A percentile compares a stretch with the other conserved stretches of the same genome.
phyloP scores from a whole-genome alignment of 2,329 filamentous ascomycete species.

The Zymoseptoria passerinii region DNA sequence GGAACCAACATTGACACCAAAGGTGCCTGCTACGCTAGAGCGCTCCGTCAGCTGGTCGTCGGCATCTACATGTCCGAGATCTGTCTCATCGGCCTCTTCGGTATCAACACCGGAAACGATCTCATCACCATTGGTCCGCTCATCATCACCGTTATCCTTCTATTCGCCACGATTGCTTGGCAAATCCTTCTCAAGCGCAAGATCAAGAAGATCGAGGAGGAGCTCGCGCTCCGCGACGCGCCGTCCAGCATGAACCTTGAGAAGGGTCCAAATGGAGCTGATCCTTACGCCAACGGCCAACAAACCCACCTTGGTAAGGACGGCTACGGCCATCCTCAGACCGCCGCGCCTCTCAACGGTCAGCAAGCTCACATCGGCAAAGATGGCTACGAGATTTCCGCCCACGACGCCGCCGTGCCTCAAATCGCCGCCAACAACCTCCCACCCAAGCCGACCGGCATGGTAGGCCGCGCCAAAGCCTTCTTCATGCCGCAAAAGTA shows the following conservation, averaged over 20 bases:
- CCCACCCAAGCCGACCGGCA: slow-evolving; percentile 1
- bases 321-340: not conserved
- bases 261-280: not conserved
- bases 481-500: slow-evolving; percentile 14
- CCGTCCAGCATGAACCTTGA: slow-evolving; percentile 6
- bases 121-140: slow-evolving; percentile 32
- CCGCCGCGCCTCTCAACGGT: not conserved
- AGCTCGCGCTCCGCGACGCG: slow-evolving; percentile 9
- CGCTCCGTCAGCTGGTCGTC: slow-evolving; percentile 37
- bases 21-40: slow-evolving; percentile 36
- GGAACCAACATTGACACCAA: slow-evolving; percentile 38
- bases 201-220: slow-evolving; percentile 26
- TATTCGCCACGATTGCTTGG: slow-evolving; percentile 35
- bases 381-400: slow-evolving; percentile 4
- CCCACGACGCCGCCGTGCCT: slow-evolving; percentile 3
- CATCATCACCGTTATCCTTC: slow-evolving; percentile 34
- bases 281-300: not conserved
- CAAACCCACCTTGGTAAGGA: slow-evolving; percentile 9
- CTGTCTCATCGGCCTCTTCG: slow-evolving; percentile 40
- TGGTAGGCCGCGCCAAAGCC: slow-evolving; percentile 15
- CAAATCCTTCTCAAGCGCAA: slow-evolving; percentile 30
- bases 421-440: slow-evolving; percentile 2
- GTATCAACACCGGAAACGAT: slow-evolving; percentile 30
- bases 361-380: slow-evolving; percentile 3
- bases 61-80: slow-evolving; percentile 40